Conservation (phyloP, 2,329 filamentous ascomycete genomes). For the Fusarium sublunatum region DNA sequence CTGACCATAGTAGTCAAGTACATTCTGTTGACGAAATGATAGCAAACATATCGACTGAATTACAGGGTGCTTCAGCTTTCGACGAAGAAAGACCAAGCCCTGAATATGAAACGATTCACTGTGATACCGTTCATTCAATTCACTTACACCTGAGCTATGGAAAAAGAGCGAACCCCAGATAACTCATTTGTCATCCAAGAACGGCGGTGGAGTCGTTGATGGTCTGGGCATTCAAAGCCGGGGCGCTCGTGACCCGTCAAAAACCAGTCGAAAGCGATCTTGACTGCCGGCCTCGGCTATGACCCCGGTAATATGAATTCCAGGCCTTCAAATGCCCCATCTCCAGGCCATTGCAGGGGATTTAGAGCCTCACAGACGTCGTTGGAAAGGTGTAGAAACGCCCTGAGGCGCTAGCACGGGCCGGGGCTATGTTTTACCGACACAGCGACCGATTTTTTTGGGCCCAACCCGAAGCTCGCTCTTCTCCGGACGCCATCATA, state of each 20-base stretch:
- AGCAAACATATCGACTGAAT: too few relatives aligned
- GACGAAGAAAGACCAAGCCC: background rate
- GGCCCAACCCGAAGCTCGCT: constrained; percentile 36
- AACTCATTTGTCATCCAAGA: constrained; percentile 42
- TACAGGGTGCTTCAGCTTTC: too few relatives aligned
- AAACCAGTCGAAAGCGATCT: constrained; percentile 19
- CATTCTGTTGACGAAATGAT: too few relatives aligned
- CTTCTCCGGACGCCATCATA: constrained; percentile 45
- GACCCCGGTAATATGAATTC: constrained; percentile 35
- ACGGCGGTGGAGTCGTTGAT: constrained; percentile 25
- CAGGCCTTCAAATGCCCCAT: constrained; percentile 22
- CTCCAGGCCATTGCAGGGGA: constrained; percentile 18
- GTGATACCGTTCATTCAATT: background rate
- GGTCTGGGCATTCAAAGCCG: constrained; percentile 37
- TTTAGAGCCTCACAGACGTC: constrained; percentile 43
- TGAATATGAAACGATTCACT: background rate
- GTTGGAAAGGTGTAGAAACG: constrained; percentile 55
- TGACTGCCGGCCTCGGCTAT: constrained; percentile 38
- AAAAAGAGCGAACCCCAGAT: constrained; percentile 38
- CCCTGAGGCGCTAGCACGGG: constrained; percentile 45
- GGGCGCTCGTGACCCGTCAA: constrained; percentile 34
- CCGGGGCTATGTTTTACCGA: constrained; percentile 55
- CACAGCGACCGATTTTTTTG: constrained; percentile 55
- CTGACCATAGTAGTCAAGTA: too few relatives aligned
- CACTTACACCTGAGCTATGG: constrained; percentile 13